Conservation (phyloP, 2,329 filamentous ascomycete species). For the Epichloe hybrida region DNA sequence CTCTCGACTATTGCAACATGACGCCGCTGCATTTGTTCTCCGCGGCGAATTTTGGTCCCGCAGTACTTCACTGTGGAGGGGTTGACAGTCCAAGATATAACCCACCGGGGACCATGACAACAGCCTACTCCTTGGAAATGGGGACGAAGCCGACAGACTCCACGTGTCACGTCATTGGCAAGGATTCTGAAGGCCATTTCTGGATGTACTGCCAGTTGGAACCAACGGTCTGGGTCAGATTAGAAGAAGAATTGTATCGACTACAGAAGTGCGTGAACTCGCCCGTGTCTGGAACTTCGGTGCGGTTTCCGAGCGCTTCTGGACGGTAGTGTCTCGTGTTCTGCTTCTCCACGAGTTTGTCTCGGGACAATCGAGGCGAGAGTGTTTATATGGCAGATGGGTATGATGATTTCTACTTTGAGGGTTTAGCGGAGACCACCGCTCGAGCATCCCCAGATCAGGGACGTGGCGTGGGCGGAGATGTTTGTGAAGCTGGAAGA, state of each 20-base stretch:
- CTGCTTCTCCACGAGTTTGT: no score
- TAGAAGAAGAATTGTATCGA: slow-evolving; percentile 6
- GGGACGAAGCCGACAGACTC: not conserved
- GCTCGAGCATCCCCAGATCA: slow-evolving; percentile 28
- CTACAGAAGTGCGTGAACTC: slow-evolving; percentile 6
- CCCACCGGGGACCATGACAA: slow-evolving; percentile 4
- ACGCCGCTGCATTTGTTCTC: slow-evolving; percentile 3
- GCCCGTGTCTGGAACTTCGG: slow-evolving; percentile 1
- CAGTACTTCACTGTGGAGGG: slow-evolving; percentile 1
- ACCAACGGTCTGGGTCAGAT: slow-evolving; percentile 4
- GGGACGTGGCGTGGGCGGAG: slow-evolving; percentile 18
- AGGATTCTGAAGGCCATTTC: slow-evolving; percentile 3
- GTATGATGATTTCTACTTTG: no score
- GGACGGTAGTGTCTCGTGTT: no score
- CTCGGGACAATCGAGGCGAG: no score
- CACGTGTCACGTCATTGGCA: slow-evolving; percentile 4
- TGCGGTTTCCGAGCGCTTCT: not conserved
- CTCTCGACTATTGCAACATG: slow-evolving; percentile 4
- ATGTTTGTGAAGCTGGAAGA: slow-evolving; percentile 17
- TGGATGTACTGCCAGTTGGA: slow-evolving; percentile 7
- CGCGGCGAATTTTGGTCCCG: slow-evolving; percentile 4
- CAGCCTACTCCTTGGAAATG: slow-evolving; percentile 1
- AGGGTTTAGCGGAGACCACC: not conserved
- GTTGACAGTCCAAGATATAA: slow-evolving; percentile 1
- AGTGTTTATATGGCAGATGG: no score